Base-by-base conservation (phyloP, 2,329 filamentous ascomycete genomes). In the Xylariales sp. region DNA sequence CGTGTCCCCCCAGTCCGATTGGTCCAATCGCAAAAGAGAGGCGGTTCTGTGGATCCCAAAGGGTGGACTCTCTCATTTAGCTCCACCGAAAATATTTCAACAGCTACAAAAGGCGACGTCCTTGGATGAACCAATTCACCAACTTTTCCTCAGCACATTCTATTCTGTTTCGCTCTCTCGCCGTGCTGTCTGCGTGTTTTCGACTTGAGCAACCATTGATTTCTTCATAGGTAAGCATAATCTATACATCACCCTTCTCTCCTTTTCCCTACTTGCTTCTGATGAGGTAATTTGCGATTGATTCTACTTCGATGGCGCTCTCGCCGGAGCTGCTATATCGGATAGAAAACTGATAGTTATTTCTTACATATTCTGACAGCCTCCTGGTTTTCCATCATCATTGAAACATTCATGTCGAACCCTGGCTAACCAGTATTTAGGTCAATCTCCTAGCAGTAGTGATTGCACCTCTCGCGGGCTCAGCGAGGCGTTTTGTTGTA, bases 241-340 rank as follows among this genome's bases (percentile, higher is more conserved):
- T 43, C n/a, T 16, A 3, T 9, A 3, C 18, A 23, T 50, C 12
- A 12, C 43, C 8, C 53, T 77, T 78, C 72, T 66, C 28, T 62
- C 71, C 48, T 66, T 67, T 71, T 23, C 52, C 50, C 12, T 60
- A 30, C 5, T 50, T 69, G 65, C 68, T 73, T 57, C 62, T 93
- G 94, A 97, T 97, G 94, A 91, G 85, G 92, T 93, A 97, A 97
- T 97, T 97, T 97, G 94, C 94, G 94, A 95, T 95, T 97, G 94
- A 97, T 91, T 87, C 86, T 83, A 81, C 81, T 81, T 84, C 84
- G 89, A 89, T 94, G 93, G 93, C 86, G 84, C 92, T 89, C 93
- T 91, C 91, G 94, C 94, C 94, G 89, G 94, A 89, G 92, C 87
- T 85, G 91, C 90, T 87, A 91, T 90, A 94, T 90, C 91, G 86